These are phyloP conservation scores for Pleurotus pulmonarius DNA, from an alignment of 768 basidiomycete genomes.

Conservation along the genomic window DNA sequence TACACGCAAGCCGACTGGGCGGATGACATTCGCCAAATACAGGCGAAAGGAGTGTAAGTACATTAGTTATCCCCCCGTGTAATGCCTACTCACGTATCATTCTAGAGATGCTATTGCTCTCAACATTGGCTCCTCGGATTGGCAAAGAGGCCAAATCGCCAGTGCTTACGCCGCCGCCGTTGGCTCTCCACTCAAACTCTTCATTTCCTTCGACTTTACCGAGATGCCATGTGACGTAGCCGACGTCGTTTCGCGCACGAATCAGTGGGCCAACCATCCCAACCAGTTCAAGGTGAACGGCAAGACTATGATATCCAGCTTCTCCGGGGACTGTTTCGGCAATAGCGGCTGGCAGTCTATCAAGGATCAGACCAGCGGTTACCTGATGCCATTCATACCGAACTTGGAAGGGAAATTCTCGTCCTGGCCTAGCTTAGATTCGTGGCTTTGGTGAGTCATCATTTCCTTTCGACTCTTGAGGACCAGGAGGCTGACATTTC, in stretches of 20 bases:
- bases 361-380: slow-evolving; percentile 43
- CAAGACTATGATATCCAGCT: slow-evolving; percentile 58
- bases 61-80: not conserved
- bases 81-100: slow-evolving; percentile 20
- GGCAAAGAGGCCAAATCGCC: slow-evolving; percentile 44
- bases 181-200: slow-evolving; percentile 44
- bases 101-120: slow-evolving; percentile 57
- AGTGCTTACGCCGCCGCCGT: slow-evolving; percentile 48
- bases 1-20: slow-evolving; percentile 37
- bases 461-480: not conserved
- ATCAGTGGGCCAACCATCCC: slow-evolving; percentile 43
- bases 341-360: slow-evolving; percentile 41
- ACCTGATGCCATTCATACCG: slow-evolving; percentile 55
- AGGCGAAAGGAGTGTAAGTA: slow-evolving; percentile 39
- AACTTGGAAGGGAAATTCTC: slow-evolving; percentile 42
- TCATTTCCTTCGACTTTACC: slow-evolving; percentile 55
- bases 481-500: not conserved
- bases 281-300: slow-evolving; percentile 53
- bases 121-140: slow-evolving; percentile 54
- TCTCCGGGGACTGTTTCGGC: slow-evolving; percentile 58
- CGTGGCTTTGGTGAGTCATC: slow-evolving; percentile 41
- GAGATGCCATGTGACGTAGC: slow-evolving; percentile 44
- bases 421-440: slow-evolving; percentile 45
- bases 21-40: slow-evolving; percentile 37
- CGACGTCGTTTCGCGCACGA: slow-evolving; percentile 38